Percentiles rank a stretch among this genome's conserved stretches.
These are phyloP conservation scores for Tuber aestivum DNA, from an alignment of 495 filamentous ascomycete species.

Conservation along the genomic window DNA sequence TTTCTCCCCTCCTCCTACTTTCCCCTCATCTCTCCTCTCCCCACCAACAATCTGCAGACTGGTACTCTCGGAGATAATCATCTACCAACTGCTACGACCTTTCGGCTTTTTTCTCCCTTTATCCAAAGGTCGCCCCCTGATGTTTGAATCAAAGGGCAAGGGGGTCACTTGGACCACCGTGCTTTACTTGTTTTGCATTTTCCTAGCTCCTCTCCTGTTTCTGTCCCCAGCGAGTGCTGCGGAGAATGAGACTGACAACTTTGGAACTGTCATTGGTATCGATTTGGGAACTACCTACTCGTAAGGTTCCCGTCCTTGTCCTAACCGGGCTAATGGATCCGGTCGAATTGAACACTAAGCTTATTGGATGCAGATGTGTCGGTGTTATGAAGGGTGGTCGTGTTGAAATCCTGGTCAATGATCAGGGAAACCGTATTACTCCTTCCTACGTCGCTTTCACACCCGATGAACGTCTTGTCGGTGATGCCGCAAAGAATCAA, in stretches of 20 bases:
- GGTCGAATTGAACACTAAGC: constrained; percentile 21
- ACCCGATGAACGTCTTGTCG: constrained; percentile 93
- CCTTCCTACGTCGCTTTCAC: constrained; percentile 98
- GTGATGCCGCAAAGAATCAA: constrained; percentile 99
- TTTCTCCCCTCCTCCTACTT: constrained; percentile 16
- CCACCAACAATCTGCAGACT: constrained; percentile 13
- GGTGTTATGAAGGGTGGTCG: constrained; percentile 99
- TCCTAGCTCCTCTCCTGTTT: constrained; percentile 69
- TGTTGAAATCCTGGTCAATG: constrained; percentile 95
- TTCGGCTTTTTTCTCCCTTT: constrained; percentile 15
- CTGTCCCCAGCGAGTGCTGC: constrained; percentile 68
- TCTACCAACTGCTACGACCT: constrained; percentile 14
- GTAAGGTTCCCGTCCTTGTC: constrained; percentile 42
- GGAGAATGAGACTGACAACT: constrained; percentile 65
- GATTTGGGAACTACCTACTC: constrained; percentile 99
- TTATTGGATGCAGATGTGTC: constrained; percentile 56
- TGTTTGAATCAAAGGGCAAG: constrained; percentile 42
- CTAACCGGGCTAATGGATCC: constrained; percentile 26
- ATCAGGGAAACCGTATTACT: constrained; percentile 98
- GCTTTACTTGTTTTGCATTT: constrained; percentile 76
- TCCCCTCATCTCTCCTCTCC: constrained; percentile 18
- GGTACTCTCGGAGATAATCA: constrained; percentile 7
- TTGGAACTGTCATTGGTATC: constrained; percentile 94
- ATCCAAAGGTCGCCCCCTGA: constrained; percentile 32
- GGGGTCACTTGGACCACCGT: constrained; percentile 61